Evolutionary conservation across 768 basidiomycete genomes (phyloP).

Genomic region (Cyathus striatus): DNA sequence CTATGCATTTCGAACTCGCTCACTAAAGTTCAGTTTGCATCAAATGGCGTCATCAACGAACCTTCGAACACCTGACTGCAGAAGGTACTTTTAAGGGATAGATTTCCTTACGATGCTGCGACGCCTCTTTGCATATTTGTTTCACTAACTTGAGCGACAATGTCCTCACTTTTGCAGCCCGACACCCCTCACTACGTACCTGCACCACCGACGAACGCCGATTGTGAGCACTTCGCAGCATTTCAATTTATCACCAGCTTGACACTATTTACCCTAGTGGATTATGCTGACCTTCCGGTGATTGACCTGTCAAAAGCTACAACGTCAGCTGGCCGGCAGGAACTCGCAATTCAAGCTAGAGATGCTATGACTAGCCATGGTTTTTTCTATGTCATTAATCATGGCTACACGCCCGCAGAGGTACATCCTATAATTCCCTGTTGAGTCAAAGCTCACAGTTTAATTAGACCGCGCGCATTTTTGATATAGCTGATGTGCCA

Average conservation of each 20-base stretch:
- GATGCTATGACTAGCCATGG: constrained; percentile 34
- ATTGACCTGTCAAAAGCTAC: constrained; percentile 39
- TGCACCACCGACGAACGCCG: background rate
- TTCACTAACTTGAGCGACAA: too few species aligned
- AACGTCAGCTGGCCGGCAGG: constrained; percentile 27
- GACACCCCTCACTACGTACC: background rate
- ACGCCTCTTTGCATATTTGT: too few species aligned
- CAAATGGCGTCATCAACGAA: too few species aligned
- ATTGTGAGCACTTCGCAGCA: background rate
- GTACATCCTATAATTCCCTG: constrained; percentile 14
- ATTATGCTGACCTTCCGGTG: constrained; percentile 38
- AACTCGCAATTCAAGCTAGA: constrained; percentile 30
- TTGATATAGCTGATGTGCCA: constrained; percentile 42
- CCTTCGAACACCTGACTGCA: too few species aligned
- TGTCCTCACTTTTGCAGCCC: background rate
- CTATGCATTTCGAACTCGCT: too few species aligned
- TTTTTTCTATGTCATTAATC: constrained; percentile 47
- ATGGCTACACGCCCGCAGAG: constrained; percentile 37
- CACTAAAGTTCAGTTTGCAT: too few species aligned
- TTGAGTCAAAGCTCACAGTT: background rate
- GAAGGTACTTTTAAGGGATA: too few species aligned
- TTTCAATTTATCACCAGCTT: background rate
- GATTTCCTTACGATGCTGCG: too few species aligned
- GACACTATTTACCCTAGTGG: constrained; percentile 10
- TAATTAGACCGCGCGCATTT: constrained; percentile 34